Evolutionary conservation across 805 yeast genomes (phyloP).

Genomic region (Ogataea wickerhamii): DNA sequence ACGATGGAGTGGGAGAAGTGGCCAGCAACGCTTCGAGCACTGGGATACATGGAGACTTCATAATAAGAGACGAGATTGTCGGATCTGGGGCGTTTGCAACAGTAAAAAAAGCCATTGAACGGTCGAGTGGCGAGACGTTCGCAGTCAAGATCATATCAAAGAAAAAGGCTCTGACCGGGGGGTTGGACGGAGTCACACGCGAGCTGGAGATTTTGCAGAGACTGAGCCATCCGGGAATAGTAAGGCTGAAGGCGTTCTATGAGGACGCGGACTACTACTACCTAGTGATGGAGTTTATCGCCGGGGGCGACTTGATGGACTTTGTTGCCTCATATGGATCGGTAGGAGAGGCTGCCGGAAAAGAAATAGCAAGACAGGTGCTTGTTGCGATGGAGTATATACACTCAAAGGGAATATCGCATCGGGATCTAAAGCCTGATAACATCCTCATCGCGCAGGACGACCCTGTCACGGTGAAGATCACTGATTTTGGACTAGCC

Average conservation of each 20-base stretch:
- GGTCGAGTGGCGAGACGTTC: slow-evolving; percentile 77
- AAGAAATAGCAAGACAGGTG: slow-evolving; percentile 82
- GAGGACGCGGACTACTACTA: slow-evolving; percentile 81
- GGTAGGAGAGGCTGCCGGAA: slow-evolving; percentile 85
- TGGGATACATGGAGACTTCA: slow-evolving; percentile 47
- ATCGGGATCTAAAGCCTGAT: slow-evolving; percentile 95
- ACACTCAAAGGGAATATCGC: slow-evolving; percentile 88
- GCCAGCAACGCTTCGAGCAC: slow-evolving; percentile 17
- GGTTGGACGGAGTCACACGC: slow-evolving; percentile 76
- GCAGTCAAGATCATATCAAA: slow-evolving; percentile 91
- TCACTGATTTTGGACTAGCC: slow-evolving; percentile 95
- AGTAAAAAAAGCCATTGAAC: slow-evolving; percentile 85
- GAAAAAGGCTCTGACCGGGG: slow-evolving; percentile 71
- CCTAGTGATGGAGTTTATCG: slow-evolving; percentile 91
- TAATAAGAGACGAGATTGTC: slow-evolving; percentile 76
- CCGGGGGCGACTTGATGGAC: slow-evolving; percentile 98
- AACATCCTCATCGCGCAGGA: slow-evolving; percentile 87
- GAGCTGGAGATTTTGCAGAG: slow-evolving; percentile 78
- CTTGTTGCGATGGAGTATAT: slow-evolving; percentile 82
- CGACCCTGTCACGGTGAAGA: slow-evolving; percentile 87
- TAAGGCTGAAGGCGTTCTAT: slow-evolving; percentile 73
- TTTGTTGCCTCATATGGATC: slow-evolving; percentile 90
- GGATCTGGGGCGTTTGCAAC: slow-evolving; percentile 99
- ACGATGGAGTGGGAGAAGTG: slow-evolving; percentile 16
- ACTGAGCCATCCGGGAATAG: slow-evolving; percentile 82